Percentiles rank a stretch among this genome's conserved stretches.
Evolutionary conservation across 202 grass and related monocot species (phyloP).

Genomic region (Cymbopogon flexuosus): DNA sequence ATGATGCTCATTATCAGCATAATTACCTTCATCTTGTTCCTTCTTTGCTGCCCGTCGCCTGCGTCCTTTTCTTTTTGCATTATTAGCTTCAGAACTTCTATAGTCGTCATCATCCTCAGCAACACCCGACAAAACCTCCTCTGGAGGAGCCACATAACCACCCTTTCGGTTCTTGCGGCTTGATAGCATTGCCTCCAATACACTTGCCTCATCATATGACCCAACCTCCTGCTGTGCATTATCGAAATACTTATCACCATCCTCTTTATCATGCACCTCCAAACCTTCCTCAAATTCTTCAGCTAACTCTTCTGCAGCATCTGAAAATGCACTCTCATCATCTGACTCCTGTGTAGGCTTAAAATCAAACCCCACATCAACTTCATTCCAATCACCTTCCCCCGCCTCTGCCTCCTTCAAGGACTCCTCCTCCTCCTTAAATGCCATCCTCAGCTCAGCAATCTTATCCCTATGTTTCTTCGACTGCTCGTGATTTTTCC

Average conservation of each 20-base stretch:
- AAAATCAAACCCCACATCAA: constrained; percentile 68
- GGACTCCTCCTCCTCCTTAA: constrained; percentile 60
- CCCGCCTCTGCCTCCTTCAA: constrained; percentile 49
- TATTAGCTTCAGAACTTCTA: constrained; percentile 23
- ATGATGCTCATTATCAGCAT: constrained; percentile 25
- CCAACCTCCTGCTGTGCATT: constrained; percentile 43
- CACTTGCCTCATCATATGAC: constrained; percentile 50
- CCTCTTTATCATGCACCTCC: constrained; percentile 42
- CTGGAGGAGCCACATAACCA: constrained; percentile 29
- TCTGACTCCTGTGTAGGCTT: constrained; percentile 62
- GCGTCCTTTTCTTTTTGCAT: constrained; percentile 41
- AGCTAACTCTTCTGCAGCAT: constrained; percentile 53
- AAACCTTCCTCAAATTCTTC: constrained; percentile 52
- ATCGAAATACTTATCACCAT: constrained; percentile 32
- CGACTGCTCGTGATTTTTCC: constrained; percentile 98
- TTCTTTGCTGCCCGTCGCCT: constrained; percentile 43
- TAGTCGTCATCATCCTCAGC: constrained; percentile 32
- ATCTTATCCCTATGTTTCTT: constrained; percentile 95
- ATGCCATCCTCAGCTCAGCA: constrained; percentile 53
- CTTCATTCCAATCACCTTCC: constrained; percentile 38
- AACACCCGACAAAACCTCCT: constrained; percentile 25
- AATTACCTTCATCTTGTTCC: constrained; percentile 27
- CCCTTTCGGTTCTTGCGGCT: constrained; percentile 49
- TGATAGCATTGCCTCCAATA: constrained; percentile 69
- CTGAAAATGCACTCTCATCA: constrained; percentile 50